Base-by-base conservation (phyloP, 1,139 yeast species). In the Saccharomyces uvarum region DNA sequence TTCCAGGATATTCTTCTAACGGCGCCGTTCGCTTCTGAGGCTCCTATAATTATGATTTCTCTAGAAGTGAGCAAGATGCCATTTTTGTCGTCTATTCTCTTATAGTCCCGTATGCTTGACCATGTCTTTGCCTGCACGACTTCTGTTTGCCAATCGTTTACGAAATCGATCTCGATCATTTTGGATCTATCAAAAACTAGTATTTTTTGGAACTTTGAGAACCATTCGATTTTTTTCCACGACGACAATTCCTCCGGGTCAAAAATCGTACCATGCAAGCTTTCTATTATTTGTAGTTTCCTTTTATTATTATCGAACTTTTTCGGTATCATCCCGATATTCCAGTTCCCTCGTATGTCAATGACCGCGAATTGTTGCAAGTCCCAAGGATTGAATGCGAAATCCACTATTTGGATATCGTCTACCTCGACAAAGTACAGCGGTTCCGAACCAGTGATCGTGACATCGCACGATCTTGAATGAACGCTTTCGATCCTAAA, bases 1-100 rank as follows among this genome's bases (percentile, higher is more conserved):
- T 83, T 84, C 89, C 91, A 85, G 0, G 90, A 79, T 7, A 81
- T 57, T 56, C 86, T 74, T 44, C 69, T 69, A 44, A 74, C 65
- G 0, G 64, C 64, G 0, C 61, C 57, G 2, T 65, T 52, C 1
- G 56, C 52, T 11, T 48, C 27, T 14, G 41, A 29, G 7, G 29
- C 16, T 50, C 73, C 71, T 14, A 82, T 63, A 72, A 85, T 70
- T 1, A 83, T 78, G 11, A 85, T 56, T 64, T 86, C 93, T 58
- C 77, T 80, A 0, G 88, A 77, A 0, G 91, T 84, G 16, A 85
- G 67, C 11, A 84, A 57, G 42, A 83, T 75, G 11, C 75, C 72
- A 52, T 68, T 64, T 3, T 65, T 59, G 9, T 64, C 67, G 44
- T 61, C 59, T n/a, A 72, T 59, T 46, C 71, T 59, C 29, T 59